Evolutionary conservation across 2,329 filamentous ascomycete genomes (phyloP).

Genomic region (Penicillium palitans): DNA sequence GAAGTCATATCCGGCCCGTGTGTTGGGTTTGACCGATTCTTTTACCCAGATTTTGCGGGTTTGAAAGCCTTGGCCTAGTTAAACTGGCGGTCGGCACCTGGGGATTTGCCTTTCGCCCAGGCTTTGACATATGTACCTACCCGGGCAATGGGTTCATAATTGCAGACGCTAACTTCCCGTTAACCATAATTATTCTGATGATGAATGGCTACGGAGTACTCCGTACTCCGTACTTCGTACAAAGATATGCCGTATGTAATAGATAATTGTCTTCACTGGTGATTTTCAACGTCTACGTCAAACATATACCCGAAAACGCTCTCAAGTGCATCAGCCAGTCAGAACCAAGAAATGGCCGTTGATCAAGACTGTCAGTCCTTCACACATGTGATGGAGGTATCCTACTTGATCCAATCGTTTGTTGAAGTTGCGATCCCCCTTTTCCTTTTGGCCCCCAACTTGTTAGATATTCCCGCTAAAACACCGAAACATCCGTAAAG

Average conservation of each 20-base stretch:
- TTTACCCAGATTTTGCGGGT: not conserved
- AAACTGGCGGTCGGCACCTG: slow-evolving; percentile 7
- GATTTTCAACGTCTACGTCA: slow-evolving; percentile 5
- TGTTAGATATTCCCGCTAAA: not conserved
- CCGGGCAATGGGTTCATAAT: not conserved
- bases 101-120: not conserved
- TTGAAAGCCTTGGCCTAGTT: not conserved
- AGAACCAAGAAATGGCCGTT: not conserved
- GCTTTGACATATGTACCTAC: not conserved
- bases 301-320: not conserved
- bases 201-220: not conserved
- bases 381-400: not conserved
- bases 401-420: not conserved
- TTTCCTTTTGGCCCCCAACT: slow-evolving; percentile 10
- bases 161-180: not conserved
- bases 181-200: not conserved
- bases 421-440: not conserved
- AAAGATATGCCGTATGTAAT: not conserved
- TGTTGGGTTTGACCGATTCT: slow-evolving; percentile 7
- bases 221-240: no score
- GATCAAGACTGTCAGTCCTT: not conserved
- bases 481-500: not conserved
- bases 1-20: slow-evolving; percentile 4
- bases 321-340: not conserved
- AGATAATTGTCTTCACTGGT: not conserved